Conservation (phyloP, 2,329 filamentous ascomycete species). For the Fusarium concolor region DNA sequence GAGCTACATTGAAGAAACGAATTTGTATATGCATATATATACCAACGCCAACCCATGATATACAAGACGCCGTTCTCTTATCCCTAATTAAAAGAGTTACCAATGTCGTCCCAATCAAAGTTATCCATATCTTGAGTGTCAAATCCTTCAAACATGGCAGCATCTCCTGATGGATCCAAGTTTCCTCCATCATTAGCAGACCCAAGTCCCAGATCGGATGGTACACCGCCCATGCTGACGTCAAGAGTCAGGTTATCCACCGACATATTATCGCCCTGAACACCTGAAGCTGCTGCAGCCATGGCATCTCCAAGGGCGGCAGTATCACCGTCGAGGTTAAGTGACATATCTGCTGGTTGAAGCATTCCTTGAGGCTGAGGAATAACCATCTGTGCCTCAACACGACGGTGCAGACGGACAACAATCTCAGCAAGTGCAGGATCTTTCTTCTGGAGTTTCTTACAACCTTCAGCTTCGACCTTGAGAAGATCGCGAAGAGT, state of each 20-base stretch:
- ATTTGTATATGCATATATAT: slow-evolving; percentile 9
- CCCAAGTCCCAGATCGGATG: slow-evolving; percentile 54
- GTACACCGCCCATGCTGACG: slow-evolving; percentile 56
- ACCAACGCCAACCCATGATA: slow-evolving; percentile 13
- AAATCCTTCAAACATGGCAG: slow-evolving; percentile 54
- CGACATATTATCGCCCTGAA: slow-evolving; percentile 54
- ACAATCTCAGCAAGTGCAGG: slow-evolving; percentile 68
- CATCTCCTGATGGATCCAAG: slow-evolving; percentile 51
- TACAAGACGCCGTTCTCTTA: background rate
- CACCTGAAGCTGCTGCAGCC: slow-evolving; percentile 57
- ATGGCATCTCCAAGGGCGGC: slow-evolving; percentile 56
- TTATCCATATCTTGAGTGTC: slow-evolving; percentile 55
- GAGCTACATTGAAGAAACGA: background rate
- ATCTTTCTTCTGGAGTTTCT: slow-evolving; percentile 67
- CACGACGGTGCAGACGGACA: slow-evolving; percentile 71
- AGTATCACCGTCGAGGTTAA: slow-evolving; percentile 55
- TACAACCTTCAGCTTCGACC: slow-evolving; percentile 67
- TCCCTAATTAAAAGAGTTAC: slow-evolving; percentile 10
- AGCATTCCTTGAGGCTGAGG: slow-evolving; percentile 57
- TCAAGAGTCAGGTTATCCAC: slow-evolving; percentile 60
- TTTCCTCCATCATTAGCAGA: slow-evolving; percentile 51
- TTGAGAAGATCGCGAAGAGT: slow-evolving; percentile 71
- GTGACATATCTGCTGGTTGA: slow-evolving; percentile 55
- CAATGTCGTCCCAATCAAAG: slow-evolving; percentile 30
- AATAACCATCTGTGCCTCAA: slow-evolving; percentile 72